Base-by-base conservation (phyloP, 805 yeast species). In the Jamesozyma hellenica region DNA sequence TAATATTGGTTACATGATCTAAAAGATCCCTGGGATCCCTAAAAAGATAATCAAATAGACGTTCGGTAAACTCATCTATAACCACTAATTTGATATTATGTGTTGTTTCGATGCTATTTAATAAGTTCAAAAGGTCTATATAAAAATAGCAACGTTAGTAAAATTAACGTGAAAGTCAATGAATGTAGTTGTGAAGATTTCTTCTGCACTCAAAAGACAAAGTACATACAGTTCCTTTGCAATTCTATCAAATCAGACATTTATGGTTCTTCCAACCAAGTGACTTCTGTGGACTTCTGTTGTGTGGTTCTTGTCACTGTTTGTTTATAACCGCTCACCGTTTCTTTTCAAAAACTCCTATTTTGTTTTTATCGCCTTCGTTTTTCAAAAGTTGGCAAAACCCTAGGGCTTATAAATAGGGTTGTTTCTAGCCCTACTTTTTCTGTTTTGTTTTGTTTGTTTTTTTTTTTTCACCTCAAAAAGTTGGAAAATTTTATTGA, bases 1-100 rank as follows among this genome's bases (percentile, higher is more conserved):
- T 87, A 14, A 83, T 68, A 12, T 84, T 77, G 3, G 81, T 72
- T 7, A 77, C 83, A 35, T 72, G 55, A 29, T 73, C 60, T 8
- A 79, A 60, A 11, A 79, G 56, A 23, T 69, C 72, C 33, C 66
- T 71, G 35, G 58, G 52, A 13, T 45, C 38, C 3, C 37, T 41
- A 15, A 81, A 66, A 15, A 79, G 67, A 33, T 61, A 67, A 26
- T 66, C 58, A 29, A 80, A 55, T 5, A 75, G 50, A 3, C 61
- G 49, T 42, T 73, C 77, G 1, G 80, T 72, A 19, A 65, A 64
- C 21, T 66, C 73, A 55, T 81, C 90, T 23, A 81, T 57, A 7
- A 81, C 70, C 35, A 81, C 51, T 39, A 70, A 67, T 47, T 71
- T 73, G 42, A 71, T 65, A 35, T 69, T 64, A 41, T 68, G 66